Evolutionary conservation across 495 filamentous ascomycete species (phyloP), one percentile per base, ranked within the genome.

Genomic region (Trichoderma orchidacearum): DNA sequence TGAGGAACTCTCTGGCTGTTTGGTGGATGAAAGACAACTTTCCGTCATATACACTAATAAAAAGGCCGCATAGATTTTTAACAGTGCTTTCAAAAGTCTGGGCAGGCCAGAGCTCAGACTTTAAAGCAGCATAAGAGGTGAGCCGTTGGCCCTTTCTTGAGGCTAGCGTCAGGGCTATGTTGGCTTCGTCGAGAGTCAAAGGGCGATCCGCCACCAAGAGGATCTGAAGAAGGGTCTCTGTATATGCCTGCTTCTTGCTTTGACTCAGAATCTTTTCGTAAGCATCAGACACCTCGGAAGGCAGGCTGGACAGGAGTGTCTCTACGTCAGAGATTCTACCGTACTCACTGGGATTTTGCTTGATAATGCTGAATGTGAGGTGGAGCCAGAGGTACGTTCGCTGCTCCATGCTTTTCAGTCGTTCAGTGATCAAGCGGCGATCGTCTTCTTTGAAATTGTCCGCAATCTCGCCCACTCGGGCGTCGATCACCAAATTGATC

Each of bases 331-430:
- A 54, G 0, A 34, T 27, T 32, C 52, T 63, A 13, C 53, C 18
- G 53, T 59, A 65, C 6, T 53, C 27, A 15, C 57, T 62, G 2
- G 60, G 54, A 3, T 28, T 62, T 29, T 61, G 41, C 30, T 67
- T 35, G 29, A 74, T 63, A 9, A 62, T 62, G 30, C 71, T 63
- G 12, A 75, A 56, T 1, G 58, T 70, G 2, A 77, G 62, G 54
- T 66, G 58, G 6, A 74, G 63, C 75, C 73, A 77, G n/a, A 78
- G 71, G 60, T 78, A 78, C n/a, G 72, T 77, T 27, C 72, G 62
- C 38, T 75, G 64, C 17, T 70, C 35, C 58, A 70, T 70, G 29
- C 56, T 54, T 56, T 70, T 67, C 2, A 75, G 61, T 21, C 57
- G 58, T 11, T 65, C 34, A 7, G 61, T 55, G 35, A 69, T 66